These are phyloP conservation scores for Geotrichum candidum DNA, from an alignment of 1,139 yeast species.

Conservation along the genomic window DNA sequence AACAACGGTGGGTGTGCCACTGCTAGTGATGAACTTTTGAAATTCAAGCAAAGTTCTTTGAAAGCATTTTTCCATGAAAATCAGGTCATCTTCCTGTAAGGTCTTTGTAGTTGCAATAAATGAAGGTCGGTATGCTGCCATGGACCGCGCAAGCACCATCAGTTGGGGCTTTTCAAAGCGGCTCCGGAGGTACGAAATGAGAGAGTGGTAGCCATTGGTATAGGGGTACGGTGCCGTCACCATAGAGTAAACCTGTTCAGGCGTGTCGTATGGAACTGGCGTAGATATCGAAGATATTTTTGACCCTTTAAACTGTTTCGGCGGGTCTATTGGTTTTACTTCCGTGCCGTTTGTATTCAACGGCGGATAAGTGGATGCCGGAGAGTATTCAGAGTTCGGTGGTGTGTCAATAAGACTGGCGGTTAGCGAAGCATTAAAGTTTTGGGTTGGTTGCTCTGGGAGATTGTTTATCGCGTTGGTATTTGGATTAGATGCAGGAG, in stretches of 20 bases:
- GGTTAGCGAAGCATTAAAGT: neutral
- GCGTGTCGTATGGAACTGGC: slow-evolving; percentile 17
- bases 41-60: slow-evolving; percentile 84
- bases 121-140: slow-evolving; percentile 86
- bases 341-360: neutral
- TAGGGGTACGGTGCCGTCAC: slow-evolving; percentile 63
- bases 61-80: slow-evolving; percentile 92
- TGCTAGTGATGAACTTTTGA: slow-evolving; percentile 69
- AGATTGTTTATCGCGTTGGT: neutral
- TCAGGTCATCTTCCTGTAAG: slow-evolving; percentile 79
- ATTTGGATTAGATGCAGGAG: neutral
- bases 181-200: slow-evolving; percentile 65
- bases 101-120: slow-evolving; percentile 90
- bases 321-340: neutral
- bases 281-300: neutral
- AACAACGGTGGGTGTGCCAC: slow-evolving; percentile 90
- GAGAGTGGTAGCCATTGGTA: slow-evolving; percentile 81
- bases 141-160: slow-evolving; percentile 78
- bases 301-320: neutral
- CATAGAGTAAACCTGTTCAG: slow-evolving; percentile 29
- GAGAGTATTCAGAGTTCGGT: slow-evolving; percentile 12
- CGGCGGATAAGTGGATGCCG: neutral
- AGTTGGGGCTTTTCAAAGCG: slow-evolving; percentile 68
- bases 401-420: slow-evolving; percentile 4
- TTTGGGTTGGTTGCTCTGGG: neutral